phyloP scores from a whole-genome alignment of 179 eudicot genomes.

The Amaranthus tricolor region DNA sequence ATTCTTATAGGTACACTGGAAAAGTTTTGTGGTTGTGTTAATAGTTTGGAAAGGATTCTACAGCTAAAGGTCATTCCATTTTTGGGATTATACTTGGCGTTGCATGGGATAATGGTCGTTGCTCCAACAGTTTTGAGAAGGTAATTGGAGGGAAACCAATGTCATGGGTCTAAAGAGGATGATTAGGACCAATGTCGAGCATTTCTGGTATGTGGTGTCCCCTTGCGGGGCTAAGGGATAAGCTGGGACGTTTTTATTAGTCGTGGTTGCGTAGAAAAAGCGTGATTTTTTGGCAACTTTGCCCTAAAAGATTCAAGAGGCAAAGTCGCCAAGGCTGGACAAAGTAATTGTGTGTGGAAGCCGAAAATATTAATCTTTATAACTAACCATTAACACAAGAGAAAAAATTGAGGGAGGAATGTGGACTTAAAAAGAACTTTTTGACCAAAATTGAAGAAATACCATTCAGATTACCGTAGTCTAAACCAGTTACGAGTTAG shows the following conservation, averaged over 20 bases:
- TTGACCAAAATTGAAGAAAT: neutral
- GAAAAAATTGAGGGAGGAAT: neutral
- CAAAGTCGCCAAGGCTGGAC: neutral
- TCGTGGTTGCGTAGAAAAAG: neutral
- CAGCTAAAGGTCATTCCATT: neutral
- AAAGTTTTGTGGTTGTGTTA: neutral
- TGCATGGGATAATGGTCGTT: constrained; percentile 1
- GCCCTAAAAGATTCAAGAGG: neutral
- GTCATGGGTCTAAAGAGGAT: neutral
- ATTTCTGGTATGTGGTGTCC: neutral
- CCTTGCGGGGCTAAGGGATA: neutral
- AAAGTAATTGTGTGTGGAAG: neutral
- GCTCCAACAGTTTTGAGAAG: neutral
- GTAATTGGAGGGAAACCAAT: neutral
- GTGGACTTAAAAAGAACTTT: constrained; percentile 11
- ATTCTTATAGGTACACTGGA: neutral
- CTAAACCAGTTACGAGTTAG: neutral
- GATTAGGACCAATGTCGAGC: neutral
- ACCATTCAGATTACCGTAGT: neutral
- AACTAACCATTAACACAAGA: neutral
- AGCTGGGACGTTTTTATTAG: neutral
- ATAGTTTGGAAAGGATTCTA: neutral
- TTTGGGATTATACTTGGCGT: neutral
- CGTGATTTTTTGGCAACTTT: neutral
- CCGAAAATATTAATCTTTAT: constrained; percentile 3